Conservation (phyloP, 352 stramenopile genomes). For the Phytophthora fragariae region DNA sequence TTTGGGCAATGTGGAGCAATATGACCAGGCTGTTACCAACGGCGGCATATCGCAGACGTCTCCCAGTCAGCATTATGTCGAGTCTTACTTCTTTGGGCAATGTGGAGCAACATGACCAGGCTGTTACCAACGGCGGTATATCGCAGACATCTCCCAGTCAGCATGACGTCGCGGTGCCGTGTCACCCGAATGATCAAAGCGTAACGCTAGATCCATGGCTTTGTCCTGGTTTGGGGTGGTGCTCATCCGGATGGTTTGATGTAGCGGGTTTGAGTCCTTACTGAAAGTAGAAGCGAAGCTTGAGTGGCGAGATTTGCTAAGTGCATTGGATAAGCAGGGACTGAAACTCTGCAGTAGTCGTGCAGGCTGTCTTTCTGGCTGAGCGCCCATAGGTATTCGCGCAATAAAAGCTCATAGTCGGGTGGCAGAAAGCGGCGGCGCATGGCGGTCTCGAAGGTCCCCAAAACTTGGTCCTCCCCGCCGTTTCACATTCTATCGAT, state of each 20-base stretch:
- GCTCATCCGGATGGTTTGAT: not conserved
- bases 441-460: not conserved
- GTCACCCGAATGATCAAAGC: too few species aligned
- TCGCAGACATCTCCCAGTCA: too few species aligned
- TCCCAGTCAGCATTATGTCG: too few species aligned
- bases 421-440: not conserved
- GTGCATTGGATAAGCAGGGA: constrained; percentile 6
- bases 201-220: too few species aligned
- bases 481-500: constrained; percentile 5
- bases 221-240: not conserved
- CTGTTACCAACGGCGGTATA: too few species aligned
- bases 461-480: constrained; percentile 1
- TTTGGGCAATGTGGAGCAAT: too few species aligned
- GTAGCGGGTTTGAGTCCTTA: not conserved
- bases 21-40: too few species aligned
- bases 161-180: too few species aligned
- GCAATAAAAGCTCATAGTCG: not conserved
- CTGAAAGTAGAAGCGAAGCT: too few species aligned
- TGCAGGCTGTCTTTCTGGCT: not conserved
- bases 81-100: too few species aligned
- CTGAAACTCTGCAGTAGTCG: constrained; percentile 17
- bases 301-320: constrained; percentile 4
- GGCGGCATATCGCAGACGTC: too few species aligned
- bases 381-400: not conserved
- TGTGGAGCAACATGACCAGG: too few species aligned